Evolutionary conservation across 352 stramenopile species (phyloP).

Genomic region (Globisporangium radiosum): DNA sequence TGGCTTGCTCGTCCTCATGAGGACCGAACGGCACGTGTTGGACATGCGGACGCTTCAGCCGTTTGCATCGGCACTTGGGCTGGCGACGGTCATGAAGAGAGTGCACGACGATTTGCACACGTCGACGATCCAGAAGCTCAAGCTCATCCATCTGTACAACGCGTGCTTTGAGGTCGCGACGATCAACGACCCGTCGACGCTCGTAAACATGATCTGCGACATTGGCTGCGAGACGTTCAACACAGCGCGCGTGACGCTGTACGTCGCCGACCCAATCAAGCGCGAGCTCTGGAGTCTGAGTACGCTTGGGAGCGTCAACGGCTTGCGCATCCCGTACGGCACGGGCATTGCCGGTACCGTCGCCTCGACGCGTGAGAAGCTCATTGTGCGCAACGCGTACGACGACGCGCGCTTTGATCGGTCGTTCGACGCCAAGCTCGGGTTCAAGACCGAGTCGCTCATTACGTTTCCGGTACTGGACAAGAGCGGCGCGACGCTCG

Average conservation of each 20-base stretch:
- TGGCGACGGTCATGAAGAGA: conserved; percentile 42
- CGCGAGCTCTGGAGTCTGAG: conserved; percentile 69
- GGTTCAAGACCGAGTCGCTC: conserved; percentile 77
- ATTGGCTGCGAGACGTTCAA: conserved; percentile 66
- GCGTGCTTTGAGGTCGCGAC: conserved; percentile 60
- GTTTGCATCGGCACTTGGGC: conserved; percentile 36
- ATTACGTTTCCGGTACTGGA: conserved; percentile 69
- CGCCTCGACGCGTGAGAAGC: conserved; percentile 40
- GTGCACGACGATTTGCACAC: conserved; percentile 50
- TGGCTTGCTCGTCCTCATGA: conserved; percentile 10
- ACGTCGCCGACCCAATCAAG: conserved; percentile 72
- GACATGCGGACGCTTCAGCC: conserved; percentile 30
- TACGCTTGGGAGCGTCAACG: conserved; percentile 64
- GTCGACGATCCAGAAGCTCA: conserved; percentile 60
- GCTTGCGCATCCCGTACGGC: conserved; percentile 62
- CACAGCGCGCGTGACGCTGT: conserved; percentile 59
- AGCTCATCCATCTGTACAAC: conserved; percentile 58
- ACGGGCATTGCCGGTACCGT: conserved; percentile 73
- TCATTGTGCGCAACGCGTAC: conserved; percentile 69
- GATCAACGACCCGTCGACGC: conserved; percentile 59
- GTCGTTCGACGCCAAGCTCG: conserved; percentile 75
- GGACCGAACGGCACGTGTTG: conserved; percentile 1
- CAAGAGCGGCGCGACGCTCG: conserved; percentile 56
- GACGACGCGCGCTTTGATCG: conserved; percentile 73
- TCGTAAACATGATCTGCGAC: conserved; percentile 69